Conservation (phyloP, 164 flowering plant genomes). For the Vitis labrusca region DNA sequence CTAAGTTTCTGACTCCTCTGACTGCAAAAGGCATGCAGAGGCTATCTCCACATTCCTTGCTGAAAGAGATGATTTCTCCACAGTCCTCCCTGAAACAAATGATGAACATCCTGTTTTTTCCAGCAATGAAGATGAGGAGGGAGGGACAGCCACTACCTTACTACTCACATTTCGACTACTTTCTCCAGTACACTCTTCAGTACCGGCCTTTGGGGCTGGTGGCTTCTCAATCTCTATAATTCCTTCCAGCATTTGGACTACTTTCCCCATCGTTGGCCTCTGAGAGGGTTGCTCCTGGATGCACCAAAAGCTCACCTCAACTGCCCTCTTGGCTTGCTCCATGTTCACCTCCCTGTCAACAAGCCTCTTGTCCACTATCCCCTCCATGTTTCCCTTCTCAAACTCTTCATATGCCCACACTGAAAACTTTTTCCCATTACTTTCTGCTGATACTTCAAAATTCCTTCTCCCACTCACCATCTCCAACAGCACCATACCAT, state of each 20-base stretch:
- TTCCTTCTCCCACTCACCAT: conserved; percentile 8
- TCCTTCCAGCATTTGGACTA: conserved; percentile 80
- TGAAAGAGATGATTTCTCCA: conserved; percentile 19
- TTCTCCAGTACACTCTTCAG: conserved; percentile 34
- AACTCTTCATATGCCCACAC: conserved; percentile 1
- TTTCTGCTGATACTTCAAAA: neutral
- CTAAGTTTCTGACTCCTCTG: too few relatives aligned
- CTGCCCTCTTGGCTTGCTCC: neutral
- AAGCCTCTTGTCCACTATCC: neutral
- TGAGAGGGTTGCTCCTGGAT: neutral
- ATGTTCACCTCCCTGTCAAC: neutral
- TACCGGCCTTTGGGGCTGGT: conserved; percentile 44
- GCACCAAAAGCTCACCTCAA: conserved; percentile 5
- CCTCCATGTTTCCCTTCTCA: neutral
- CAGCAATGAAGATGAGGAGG: conserved; percentile 35
- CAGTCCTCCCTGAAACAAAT: conserved; percentile 15
- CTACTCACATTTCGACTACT: conserved; percentile 31
- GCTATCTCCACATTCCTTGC: too few relatives aligned
- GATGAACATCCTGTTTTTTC: conserved; percentile 21
- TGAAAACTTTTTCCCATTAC: conserved; percentile 2
- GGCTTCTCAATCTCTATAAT: conserved; percentile 50
- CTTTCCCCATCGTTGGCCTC: conserved; percentile 48
- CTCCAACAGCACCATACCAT: conserved; percentile 4
- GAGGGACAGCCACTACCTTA: conserved; percentile 31
- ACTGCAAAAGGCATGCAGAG: too few relatives aligned